Base-by-base conservation (phyloP, 306 rosid species). In the Glycine latifolia region DNA sequence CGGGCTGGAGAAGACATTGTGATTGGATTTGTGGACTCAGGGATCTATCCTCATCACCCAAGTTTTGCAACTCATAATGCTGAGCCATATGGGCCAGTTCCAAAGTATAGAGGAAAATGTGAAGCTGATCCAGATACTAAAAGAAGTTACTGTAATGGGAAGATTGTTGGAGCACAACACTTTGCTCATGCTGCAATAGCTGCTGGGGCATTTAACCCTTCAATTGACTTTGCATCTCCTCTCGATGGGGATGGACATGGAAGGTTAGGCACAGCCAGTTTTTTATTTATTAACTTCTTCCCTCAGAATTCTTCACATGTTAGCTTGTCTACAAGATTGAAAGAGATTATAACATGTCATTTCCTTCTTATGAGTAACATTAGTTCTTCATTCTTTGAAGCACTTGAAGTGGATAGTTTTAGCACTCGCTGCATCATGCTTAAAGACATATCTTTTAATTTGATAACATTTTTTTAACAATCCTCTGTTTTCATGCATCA, bases 231-330 rank as follows among this genome's bases (percentile, higher is more conserved):
- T 75, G 97, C 94, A 8, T 96, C 99, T 79, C 99, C 99, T 55
- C 78, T 96, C 76, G 99, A 96, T 80, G 99, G 99, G 13, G 99
- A 96, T 58, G 99, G 99, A 37, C 99, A 96, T 85, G 99, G 99
- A 87, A 92, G 99, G 99, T 96, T 79, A 75, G 92, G 83, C 37
- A 73, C 46, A 10, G 44, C 67, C 33, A 62, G 67, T 82, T 80
- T 78, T 75, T 68, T 12, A 48, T 46, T 58, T 37, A 63, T 59
- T 49, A 54, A 26, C 37, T 67, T 86, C 13, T 74, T 77, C 73
- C 80, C 56, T 52, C 15, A 39, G 67, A 77, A 20, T 61, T 62
- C 46, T 61, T 41, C 26, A 7, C 43, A 10, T 49, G 39, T 62
- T 11, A 7, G 2, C 73, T 66, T 67, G 67, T 55, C 49, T 47